Evolutionary conservation across 2,329 filamentous ascomycete species (phyloP), one percentile per base, ranked within the genome.

Genomic region (Fusarium tuaranense): DNA sequence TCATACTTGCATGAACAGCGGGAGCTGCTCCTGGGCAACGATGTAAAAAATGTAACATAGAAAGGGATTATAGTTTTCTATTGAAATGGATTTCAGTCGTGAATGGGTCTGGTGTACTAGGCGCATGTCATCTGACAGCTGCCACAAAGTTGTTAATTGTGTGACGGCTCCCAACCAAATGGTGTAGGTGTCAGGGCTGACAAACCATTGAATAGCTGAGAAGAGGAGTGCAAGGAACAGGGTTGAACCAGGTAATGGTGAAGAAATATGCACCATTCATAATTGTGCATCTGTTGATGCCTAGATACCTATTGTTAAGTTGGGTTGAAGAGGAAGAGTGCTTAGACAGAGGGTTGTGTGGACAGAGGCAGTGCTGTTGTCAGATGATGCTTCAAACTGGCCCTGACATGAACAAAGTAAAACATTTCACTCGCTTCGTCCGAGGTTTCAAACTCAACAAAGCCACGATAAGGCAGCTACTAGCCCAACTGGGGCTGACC

Each of bases 41-140:
- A 63, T 77, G 73, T 78, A 76, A 80, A 78, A 70, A 78, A 67
- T 72, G 69, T 74, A 76, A 74, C 69, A 73, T 79, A 78, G 68
- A 72, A 70, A 63, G 60, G 51, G 55, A 71, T 70, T 63, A 53
- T 55, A 32, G 48, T 38, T 20, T 61, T 62, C 30, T 53, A 73
- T 65, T 65, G 60, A 67, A 63, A 63, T 36, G 32, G 51, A 36
- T 59, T 70, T 75, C 36, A 20, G 10, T 13, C 34, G 46, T 16
- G 25, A 46, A 55, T 62, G 30, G n/a, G 55, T 27, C 32, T 58
- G 34, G 32, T 36, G 34, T 58, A 5, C n/a, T n/a, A 36, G 32
- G 53, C 32, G 48, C 25, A 30, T 55, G 55, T 25, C 48, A 55
- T 55, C 48, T 55, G 48, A 55, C 48, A 14, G 27, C 30, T 58